These are phyloP conservation scores for Verticillium alfalfae DNA, from an alignment of 2,329 filamentous ascomycete species.

Conservation along the genomic window DNA sequence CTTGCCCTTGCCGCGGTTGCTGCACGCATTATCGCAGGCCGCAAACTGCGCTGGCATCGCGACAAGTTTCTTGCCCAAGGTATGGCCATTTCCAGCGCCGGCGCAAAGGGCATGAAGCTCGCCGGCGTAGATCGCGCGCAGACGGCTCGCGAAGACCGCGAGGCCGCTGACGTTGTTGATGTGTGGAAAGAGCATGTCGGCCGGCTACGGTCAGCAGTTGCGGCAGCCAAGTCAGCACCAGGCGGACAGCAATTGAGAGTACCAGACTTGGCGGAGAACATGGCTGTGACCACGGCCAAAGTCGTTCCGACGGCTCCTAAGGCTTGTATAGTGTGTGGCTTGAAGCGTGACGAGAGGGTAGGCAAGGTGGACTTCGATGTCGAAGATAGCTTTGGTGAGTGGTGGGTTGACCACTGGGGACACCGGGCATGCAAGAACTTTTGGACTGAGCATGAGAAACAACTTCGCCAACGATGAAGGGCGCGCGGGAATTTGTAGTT, in stretches of 20 bases:
- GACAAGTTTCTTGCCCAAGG: conserved; percentile 79
- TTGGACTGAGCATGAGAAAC: conserved; percentile 72
- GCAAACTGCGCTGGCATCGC: conserved; percentile 84
- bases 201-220: conserved; percentile 66
- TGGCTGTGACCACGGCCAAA: conserved; percentile 63
- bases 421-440: conserved; percentile 76
- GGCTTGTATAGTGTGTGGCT: conserved; percentile 77
- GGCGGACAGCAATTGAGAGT: conserved; percentile 39
- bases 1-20: conserved; percentile 61
- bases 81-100: conserved; percentile 79
- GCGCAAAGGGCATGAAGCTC: conserved; percentile 85
- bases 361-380: conserved; percentile 68
- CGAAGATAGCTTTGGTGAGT: conserved; percentile 91
- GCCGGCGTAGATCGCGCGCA: conserved; percentile 80
- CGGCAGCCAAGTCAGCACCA: conserved; percentile 50
- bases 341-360: conserved; percentile 83
- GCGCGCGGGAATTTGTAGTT: not conserved
- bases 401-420: conserved; percentile 90
- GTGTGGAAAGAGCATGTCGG: conserved; percentile 74
- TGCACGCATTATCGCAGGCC: conserved; percentile 76
- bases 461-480: conserved; percentile 59
- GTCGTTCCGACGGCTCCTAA: conserved; percentile 69
- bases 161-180: conserved; percentile 70
- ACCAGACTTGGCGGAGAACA: conserved; percentile 66
- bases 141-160: conserved; percentile 75